Evolutionary conservation across 768 basidiomycete genomes (phyloP).

Genomic region (Nidularia pulvinata): DNA sequence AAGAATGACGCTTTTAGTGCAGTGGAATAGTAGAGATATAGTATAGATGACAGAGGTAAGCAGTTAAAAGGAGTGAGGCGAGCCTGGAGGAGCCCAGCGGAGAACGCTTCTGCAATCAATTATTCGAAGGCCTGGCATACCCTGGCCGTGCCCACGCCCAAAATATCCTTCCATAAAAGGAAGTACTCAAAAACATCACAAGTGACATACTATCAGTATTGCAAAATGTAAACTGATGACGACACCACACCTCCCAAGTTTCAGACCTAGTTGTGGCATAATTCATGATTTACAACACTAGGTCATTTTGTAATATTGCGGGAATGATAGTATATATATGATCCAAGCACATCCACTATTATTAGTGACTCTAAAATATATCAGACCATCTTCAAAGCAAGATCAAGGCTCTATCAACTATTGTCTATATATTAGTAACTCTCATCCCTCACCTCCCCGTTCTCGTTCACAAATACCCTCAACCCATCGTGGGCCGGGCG

Average conservation of each 20-base stretch:
- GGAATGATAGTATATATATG: neutral
- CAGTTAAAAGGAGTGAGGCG: neutral
- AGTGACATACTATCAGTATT: no score
- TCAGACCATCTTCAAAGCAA: neutral
- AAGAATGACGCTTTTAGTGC: neutral
- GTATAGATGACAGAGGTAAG: constrained; percentile 1
- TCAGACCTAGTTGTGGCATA: no score
- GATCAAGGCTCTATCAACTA: constrained; percentile 15
- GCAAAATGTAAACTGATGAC: no score
- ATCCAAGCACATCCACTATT: neutral
- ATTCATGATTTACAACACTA: no score
- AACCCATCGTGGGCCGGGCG: constrained; percentile 80
- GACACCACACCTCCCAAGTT: no score
- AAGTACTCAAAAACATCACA: no score
- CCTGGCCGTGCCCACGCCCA: no score
- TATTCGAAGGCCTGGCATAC: no score
- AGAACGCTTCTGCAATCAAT: no score
- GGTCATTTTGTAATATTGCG: no score
- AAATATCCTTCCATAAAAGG: no score
- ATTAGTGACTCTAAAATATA: neutral
- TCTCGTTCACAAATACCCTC: constrained; percentile 43
- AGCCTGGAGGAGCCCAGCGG: neutral
- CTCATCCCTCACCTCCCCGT: constrained; percentile 47
- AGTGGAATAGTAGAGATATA: neutral
- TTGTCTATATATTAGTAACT: no score